Base-by-base conservation (phyloP, 2,329 filamentous ascomycete genomes). In the Albifimbria verrucaria region DNA sequence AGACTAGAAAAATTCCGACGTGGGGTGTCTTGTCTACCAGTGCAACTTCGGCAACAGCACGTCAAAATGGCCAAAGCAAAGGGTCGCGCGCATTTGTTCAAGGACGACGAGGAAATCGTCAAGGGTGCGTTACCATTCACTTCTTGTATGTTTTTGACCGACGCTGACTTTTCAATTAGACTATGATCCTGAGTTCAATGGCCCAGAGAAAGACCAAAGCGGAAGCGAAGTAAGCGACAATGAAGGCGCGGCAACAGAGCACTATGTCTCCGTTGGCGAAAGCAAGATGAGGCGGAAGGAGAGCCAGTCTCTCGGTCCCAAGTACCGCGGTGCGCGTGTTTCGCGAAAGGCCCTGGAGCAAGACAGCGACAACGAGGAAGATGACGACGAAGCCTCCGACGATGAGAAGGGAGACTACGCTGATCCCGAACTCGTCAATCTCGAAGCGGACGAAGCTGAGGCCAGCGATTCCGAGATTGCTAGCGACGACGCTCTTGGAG, bases 261-360 rank as follows among this genome's bases (percentile, higher is more conserved):
- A 97, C 68, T 97, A 97, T 67, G 81, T 89, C 43, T 72, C 80
- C 50, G 90, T 96, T 26, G 88, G 87, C 20, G 94, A 92, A 77
- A 94, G 88, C 74, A 93, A 89, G 68, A 76, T 97, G 60, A 85
- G 91, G 58, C 87, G 90, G 65, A 85, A 85, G 53, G 85, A 90
- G 28, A 79, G 80, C 22, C 72, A 87, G 18, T 73, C 82, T 0
- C 77, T 97, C 2, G 93, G 92, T 1, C 86, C 88, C 15, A 82
- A 90, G 65, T 97, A 97, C 70, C 80, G 85, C 57, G 92, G 93
- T 11, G 80, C 88, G 18, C 82, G 83, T 47, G 82, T 97, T 32
- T 91, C 86, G 59, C 82, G 92, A 52, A 76, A 85, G 44, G 84
- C 82, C 12, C 73, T 91, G 17, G 78, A 86, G 6, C 77, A 81